A percentile compares a stretch with the other conserved stretches of the same genome.
Evolutionary conservation across 176 grass and related monocot genomes (phyloP).

Genomic region (Oryza punctata): DNA sequence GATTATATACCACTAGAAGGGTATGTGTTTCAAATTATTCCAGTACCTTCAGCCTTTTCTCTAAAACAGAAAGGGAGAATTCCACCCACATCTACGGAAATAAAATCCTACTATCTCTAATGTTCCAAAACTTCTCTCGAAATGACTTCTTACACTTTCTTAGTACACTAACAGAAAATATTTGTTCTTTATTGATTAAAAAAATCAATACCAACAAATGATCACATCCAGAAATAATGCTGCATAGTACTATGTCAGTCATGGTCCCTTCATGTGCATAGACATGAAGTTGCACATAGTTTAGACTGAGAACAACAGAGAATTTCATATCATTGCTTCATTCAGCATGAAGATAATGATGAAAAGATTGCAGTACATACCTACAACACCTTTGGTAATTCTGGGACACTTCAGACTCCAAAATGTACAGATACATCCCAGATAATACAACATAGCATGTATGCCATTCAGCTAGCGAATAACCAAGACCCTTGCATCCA

Average conservation of each 20-base stretch:
- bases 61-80: not conserved
- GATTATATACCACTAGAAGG: not conserved
- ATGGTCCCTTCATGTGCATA: not conserved
- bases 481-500: constrained; percentile 70
- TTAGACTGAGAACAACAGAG: not conserved
- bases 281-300: not conserved
- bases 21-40: not conserved
- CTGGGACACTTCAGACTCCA: constrained; percentile 77
- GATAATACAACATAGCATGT: constrained; percentile 85
- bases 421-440: constrained; percentile 90
- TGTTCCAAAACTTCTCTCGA: not conserved
- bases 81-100: not conserved
- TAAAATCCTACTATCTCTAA: not conserved
- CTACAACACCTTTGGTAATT: constrained; percentile 86
- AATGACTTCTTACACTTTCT: constrained; percentile 1
- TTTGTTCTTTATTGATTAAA: not conserved
- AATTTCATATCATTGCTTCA: constrained; percentile 9
- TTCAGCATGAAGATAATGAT: not conserved
- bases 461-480: constrained; percentile 95
- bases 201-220: constrained; percentile 13
- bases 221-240: not conserved
- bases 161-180: constrained; percentile 13
- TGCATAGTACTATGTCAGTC: not conserved
- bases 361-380: constrained; percentile 48
- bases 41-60: not conserved